Evolutionary conservation across 257 asterid genomes (phyloP).

Genomic region (Nicotiana undulata): DNA sequence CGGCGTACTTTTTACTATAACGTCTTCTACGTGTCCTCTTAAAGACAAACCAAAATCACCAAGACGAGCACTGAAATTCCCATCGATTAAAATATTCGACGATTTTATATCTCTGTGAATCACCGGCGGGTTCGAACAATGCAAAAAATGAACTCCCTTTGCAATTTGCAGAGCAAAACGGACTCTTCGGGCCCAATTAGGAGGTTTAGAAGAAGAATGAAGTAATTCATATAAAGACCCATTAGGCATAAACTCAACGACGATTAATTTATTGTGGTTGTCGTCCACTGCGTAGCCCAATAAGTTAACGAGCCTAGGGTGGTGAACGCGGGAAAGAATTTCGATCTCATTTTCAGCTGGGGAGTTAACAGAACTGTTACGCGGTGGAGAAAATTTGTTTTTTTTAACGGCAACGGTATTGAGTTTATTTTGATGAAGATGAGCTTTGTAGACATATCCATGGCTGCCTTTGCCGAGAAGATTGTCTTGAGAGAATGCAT

Average conservation of each 20-base stretch:
- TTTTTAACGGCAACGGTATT: constrained; percentile 53
- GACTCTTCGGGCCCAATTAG: constrained; percentile 55
- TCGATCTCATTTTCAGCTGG: constrained; percentile 67
- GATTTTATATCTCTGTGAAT: constrained; percentile 85
- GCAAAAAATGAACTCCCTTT: constrained; percentile 55
- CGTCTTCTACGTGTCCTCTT: constrained; percentile 80
- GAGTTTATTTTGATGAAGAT: constrained; percentile 26
- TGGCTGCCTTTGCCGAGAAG: constrained; percentile 83
- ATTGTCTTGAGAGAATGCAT: constrained; percentile 51
- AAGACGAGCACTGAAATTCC: constrained; percentile 43
- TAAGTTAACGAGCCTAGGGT: constrained; percentile 61
- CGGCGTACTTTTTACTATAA: constrained; percentile 52
- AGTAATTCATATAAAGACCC: constrained; percentile 63
- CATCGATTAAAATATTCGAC: constrained; percentile 63
- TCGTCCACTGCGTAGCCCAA: constrained; percentile 48
- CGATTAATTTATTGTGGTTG: constrained; percentile 37
- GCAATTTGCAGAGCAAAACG: constrained; percentile 68
- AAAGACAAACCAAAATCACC: constrained; percentile 82
- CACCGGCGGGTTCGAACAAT: constrained; percentile 60
- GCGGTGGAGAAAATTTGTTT: constrained; percentile 24
- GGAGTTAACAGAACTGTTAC: background rate
- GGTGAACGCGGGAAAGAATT: constrained; percentile 49
- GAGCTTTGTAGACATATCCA: constrained; percentile 65
- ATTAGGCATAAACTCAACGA: constrained; percentile 80
- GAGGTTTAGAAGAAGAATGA: constrained; percentile 49